Conservation (phyloP, 495 filamentous ascomycete genomes). For the Amniculicola lignicola region DNA sequence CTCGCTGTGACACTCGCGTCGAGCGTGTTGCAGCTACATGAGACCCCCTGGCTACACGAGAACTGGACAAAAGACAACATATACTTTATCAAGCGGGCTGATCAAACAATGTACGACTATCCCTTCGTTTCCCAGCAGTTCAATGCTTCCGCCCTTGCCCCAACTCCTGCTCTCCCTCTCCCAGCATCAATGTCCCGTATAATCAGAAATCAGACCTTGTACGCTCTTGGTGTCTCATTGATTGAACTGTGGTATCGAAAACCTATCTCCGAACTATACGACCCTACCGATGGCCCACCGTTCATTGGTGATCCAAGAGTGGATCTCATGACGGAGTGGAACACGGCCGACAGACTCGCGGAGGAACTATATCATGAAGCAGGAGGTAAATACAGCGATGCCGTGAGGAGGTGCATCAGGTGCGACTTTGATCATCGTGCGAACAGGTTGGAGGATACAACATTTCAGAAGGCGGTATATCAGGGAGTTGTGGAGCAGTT, state of each 20-base stretch:
- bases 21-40: conserved; percentile 26
- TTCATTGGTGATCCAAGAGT: not conserved
- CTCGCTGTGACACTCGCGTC: conserved; percentile 26
- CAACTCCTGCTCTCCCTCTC: not conserved
- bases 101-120: conserved; percentile 28
- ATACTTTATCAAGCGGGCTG: conserved; percentile 13
- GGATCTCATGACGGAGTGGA: conserved; percentile 22
- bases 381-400: conserved; percentile 38
- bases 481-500: conserved; percentile 34
- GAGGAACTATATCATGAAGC: conserved; percentile 33
- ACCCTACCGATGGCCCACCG: conserved; percentile 11
- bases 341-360: conserved; percentile 20
- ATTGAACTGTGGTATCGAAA: conserved; percentile 40
- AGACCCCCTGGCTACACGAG: conserved; percentile 27
- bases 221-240: conserved; percentile 38
- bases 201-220: conserved; percentile 34
- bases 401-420: conserved; percentile 38
- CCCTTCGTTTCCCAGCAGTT: conserved; percentile 25
- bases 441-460: conserved; percentile 27
- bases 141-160: not conserved
- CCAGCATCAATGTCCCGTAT: conserved; percentile 2
- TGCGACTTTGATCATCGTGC: conserved; percentile 34
- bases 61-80: conserved; percentile 24
- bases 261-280: conserved; percentile 11
- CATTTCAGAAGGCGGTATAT: conserved; percentile 37